Conservation (phyloP, 1,284 basidiomycete genomes). For the Cryptococcus sp. region DNA sequence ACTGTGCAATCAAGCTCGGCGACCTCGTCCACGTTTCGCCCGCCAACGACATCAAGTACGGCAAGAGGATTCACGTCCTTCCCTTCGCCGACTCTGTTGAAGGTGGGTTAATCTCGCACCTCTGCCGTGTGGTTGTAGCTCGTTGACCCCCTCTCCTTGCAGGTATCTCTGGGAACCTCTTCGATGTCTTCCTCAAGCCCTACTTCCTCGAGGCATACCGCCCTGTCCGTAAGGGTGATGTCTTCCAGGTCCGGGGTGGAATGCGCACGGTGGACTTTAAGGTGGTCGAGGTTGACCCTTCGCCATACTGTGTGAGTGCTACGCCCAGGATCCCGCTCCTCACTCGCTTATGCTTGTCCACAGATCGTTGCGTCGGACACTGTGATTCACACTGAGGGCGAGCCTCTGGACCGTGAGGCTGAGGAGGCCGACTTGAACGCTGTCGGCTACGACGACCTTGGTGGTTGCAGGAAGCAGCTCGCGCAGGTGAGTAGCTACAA, state of each 20-base stretch:
- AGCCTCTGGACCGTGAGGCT: slow-evolving; percentile 97
- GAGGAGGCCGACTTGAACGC: slow-evolving; percentile 96
- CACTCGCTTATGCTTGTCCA: not conserved
- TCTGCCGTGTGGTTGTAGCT: not conserved
- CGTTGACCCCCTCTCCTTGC: not conserved
- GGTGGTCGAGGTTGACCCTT: slow-evolving; percentile 51
- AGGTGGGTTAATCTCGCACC: slow-evolving; percentile 53
- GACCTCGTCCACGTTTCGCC: slow-evolving; percentile 94
- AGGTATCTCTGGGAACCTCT: slow-evolving; percentile 90
- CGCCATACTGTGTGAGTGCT: slow-evolving; percentile 41
- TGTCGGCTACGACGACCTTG: slow-evolving; percentile 99
- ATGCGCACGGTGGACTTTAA: slow-evolving; percentile 99
- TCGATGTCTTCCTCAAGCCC: slow-evolving; percentile 96
- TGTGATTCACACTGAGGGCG: slow-evolving; percentile 68
- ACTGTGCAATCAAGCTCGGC: slow-evolving; percentile 94
- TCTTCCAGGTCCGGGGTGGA: slow-evolving; percentile 96
- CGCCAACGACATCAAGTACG: slow-evolving; percentile 98
- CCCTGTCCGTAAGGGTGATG: slow-evolving; percentile 60
- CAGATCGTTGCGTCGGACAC: slow-evolving; percentile 47
- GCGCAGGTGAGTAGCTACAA: slow-evolving; percentile 60
- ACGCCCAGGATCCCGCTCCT: not conserved
- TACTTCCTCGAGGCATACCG: slow-evolving; percentile 89
- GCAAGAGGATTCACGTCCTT: slow-evolving; percentile 90
- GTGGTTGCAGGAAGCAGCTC: slow-evolving; percentile 98
- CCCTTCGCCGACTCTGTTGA: slow-evolving; percentile 99